Conservation (phyloP, 2,329 filamentous ascomycete genomes). For the Diaporthe ilicicola region DNA sequence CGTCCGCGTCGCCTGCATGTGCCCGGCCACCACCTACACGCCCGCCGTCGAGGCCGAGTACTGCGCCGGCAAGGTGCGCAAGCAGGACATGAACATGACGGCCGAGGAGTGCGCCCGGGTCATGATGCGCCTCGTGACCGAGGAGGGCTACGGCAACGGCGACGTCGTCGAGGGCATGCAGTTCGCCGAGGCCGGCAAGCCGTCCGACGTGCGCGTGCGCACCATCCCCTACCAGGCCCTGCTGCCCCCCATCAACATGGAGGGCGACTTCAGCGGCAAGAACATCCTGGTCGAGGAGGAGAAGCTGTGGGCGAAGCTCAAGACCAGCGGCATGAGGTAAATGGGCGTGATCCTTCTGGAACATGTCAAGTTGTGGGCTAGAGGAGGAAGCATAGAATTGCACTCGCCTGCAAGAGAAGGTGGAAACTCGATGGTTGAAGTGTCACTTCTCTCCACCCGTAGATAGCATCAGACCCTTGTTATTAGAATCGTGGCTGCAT, state of each 20-base stretch:
- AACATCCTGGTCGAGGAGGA: slow-evolving; percentile 35
- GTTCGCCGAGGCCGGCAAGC: slow-evolving; percentile 15
- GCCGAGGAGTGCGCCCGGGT: slow-evolving; percentile 28
- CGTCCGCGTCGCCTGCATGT: slow-evolving; percentile 30
- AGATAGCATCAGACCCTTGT: no score
- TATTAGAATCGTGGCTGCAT: no score
- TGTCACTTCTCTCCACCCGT: neutral
- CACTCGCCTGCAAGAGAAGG: neutral
- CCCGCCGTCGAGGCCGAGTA: slow-evolving; percentile 28
- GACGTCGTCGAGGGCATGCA: slow-evolving; percentile 32
- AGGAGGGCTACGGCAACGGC: slow-evolving; percentile 27
- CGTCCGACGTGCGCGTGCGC: slow-evolving; percentile 27
- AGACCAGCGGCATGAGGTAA: slow-evolving; percentile 29
- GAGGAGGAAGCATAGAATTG: neutral
- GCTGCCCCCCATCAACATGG: slow-evolving; percentile 28
- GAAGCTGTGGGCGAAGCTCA: slow-evolving; percentile 32
- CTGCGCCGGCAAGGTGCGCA: slow-evolving; percentile 29
- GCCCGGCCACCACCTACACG: slow-evolving; percentile 30
- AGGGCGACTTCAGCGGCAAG: slow-evolving; percentile 33
- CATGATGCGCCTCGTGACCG: slow-evolving; percentile 30
- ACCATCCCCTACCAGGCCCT: slow-evolving; percentile 27
- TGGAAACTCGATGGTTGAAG: neutral
- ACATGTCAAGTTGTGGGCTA: no score
- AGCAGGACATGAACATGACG: slow-evolving; percentile 32
- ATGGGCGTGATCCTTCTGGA: neutral